Percentiles rank a stretch among this genome's conserved stretches.
Evolutionary conservation across 176 grass and related monocot genomes (phyloP).

Genomic region (Rhipidocladum racemiflorum): DNA sequence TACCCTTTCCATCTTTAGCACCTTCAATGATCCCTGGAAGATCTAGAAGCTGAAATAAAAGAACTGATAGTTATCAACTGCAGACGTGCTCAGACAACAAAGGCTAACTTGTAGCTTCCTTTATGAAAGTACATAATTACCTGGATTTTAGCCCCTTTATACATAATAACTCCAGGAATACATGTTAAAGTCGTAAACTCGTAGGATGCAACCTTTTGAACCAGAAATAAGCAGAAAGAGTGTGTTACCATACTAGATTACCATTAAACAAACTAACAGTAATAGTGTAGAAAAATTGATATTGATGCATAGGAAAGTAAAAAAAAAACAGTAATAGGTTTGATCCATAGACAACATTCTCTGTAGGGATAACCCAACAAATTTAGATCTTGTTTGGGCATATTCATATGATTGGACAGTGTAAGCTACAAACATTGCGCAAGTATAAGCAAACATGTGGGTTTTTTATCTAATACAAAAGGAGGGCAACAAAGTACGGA

Average conservation of each 20-base stretch:
- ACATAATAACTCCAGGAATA: slow-evolving; percentile 92
- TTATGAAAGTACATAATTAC: slow-evolving; percentile 32
- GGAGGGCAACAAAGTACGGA: background rate
- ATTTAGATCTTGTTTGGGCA: background rate
- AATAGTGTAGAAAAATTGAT: background rate
- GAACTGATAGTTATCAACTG: background rate
- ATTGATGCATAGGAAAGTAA: background rate
- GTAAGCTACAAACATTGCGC: background rate
- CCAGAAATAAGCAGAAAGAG: slow-evolving; percentile 12
- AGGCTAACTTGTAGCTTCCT: background rate
- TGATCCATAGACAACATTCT: background rate
- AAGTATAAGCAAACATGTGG: background rate
- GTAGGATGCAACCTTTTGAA: slow-evolving; percentile 80
- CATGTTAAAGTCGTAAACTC: slow-evolving; percentile 97
- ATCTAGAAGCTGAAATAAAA: slow-evolving; percentile 74
- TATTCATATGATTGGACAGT: background rate
- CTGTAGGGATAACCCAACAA: background rate
- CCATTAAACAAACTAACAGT: background rate
- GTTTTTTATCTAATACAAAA: background rate
- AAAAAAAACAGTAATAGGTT: background rate
- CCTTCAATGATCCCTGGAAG: slow-evolving; percentile 98
- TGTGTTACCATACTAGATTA: background rate
- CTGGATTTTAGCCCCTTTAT: slow-evolving; percentile 93
- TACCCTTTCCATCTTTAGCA: slow-evolving; percentile 99
- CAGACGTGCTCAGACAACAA: background rate